phyloP scores from a whole-genome alignment of 768 basidiomycete genomes.

The Sarcodon aspratus region DNA sequence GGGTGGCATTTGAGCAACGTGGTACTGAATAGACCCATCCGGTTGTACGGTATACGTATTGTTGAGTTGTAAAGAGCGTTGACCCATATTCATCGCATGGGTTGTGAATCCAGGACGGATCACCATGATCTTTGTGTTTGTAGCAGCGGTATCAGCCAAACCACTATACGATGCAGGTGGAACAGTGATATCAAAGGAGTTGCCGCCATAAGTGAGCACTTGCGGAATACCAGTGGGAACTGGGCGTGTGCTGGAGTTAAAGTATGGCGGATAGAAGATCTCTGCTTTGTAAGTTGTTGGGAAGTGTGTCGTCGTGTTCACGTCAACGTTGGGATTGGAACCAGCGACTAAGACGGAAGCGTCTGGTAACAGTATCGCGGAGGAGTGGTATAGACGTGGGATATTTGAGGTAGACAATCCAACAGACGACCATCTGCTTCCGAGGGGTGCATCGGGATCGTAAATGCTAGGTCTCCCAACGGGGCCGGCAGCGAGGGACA shows the following conservation, averaged over 20 bases:
- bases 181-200: conserved; percentile 65
- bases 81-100: conserved; percentile 84
- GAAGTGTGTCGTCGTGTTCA: conserved; percentile 47
- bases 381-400: conserved; percentile 85
- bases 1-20: conserved; percentile 75
- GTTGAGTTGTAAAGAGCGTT: conserved; percentile 72
- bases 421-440: conserved; percentile 62
- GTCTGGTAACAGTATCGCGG: conserved; percentile 81
- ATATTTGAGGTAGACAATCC: conserved; percentile 56
- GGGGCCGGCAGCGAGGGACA: conserved; percentile 74
- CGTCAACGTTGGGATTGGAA: conserved; percentile 88
- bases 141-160: conserved; percentile 56
- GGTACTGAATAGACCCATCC: conserved; percentile 68
- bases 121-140: conserved; percentile 65
- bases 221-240: conserved; percentile 55
- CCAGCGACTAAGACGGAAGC: conserved; percentile 83
- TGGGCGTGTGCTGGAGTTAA: conserved; percentile 57
- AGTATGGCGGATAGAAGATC: conserved; percentile 89
- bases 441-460: conserved; percentile 60
- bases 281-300: conserved; percentile 78
- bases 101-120: conserved; percentile 81
- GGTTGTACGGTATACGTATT: conserved; percentile 72
- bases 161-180: conserved; percentile 56
- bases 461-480: conserved; percentile 74
- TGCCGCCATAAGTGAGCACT: conserved; percentile 78